Percentiles rank a stretch among this genome's conserved stretches.
phyloP scores from a whole-genome alignment of 2,329 filamentous ascomycete genomes.

The Fusarium pseudonygamai region DNA sequence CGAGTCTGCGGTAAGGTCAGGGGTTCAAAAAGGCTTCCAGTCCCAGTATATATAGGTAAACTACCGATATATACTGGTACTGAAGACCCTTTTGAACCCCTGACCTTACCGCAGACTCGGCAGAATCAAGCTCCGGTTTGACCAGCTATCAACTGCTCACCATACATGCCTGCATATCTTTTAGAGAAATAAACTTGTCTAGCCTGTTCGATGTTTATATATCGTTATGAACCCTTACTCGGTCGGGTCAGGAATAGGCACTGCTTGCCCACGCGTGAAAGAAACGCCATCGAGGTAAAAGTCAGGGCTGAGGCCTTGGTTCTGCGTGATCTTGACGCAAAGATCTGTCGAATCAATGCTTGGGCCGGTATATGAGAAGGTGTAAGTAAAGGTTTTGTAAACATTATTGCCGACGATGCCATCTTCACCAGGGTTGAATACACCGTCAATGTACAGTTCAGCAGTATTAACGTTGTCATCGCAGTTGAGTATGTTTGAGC shows the following conservation, averaged over 20 bases:
- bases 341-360: neutral
- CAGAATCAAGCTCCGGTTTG: no score
- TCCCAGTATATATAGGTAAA: no score
- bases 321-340: neutral
- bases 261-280: neutral
- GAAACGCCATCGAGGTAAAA: neutral
- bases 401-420: fast-evolving
- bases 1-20: no score
- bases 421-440: fast-evolving
- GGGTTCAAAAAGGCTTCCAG: no score
- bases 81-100: no score
- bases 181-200: fast-evolving
- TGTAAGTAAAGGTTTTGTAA: neutral
- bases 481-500: neutral
- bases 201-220: fast-evolving
- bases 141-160: no score
- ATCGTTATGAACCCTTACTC: neutral
- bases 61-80: no score
- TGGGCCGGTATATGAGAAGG: neutral
- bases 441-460: neutral
- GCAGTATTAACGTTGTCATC: neutral
- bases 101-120: no score
- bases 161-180: fast-evolving
- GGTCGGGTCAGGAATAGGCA: neutral
- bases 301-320: neutral